These are phyloP conservation scores for Taphrina pruni DNA, from an alignment of 1,139 yeast species.

Conservation along the genomic window DNA sequence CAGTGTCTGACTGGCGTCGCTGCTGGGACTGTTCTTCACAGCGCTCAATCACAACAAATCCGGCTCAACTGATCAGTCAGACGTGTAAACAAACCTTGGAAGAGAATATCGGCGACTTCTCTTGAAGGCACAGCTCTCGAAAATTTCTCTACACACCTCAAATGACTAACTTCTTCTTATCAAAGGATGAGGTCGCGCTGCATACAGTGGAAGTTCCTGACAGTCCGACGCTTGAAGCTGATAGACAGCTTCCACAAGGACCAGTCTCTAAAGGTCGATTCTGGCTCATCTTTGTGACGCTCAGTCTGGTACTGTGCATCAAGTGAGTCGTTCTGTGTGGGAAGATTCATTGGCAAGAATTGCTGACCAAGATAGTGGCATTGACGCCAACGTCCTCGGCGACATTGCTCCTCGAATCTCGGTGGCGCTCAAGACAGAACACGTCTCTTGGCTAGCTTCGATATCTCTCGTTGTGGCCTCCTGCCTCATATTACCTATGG, in stretches of 20 bases:
- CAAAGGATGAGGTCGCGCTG: slow-evolving; percentile 4
- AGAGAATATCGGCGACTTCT: no score
- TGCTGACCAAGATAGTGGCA: slow-evolving; percentile 11
- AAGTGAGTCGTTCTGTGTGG: not conserved
- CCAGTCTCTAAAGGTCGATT: slow-evolving; percentile 2
- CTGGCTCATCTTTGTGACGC: slow-evolving; percentile 6
- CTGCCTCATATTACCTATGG: slow-evolving; percentile 2
- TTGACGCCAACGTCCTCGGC: slow-evolving; percentile 24
- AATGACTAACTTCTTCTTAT: not conserved
- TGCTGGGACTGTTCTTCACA: no score
- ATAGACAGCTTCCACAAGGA: not conserved
- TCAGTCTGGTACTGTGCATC: slow-evolving; percentile 12
- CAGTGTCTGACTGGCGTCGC: no score
- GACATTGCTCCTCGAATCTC: slow-evolving; percentile 25
- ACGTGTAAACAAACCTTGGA: no score
- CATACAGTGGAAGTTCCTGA: not conserved
- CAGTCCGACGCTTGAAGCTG: not conserved
- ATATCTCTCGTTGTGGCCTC: slow-evolving; percentile 1
- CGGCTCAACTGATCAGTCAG: no score
- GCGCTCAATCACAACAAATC: no score
- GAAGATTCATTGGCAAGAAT: not conserved
- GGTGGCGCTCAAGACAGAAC: slow-evolving; percentile 7
- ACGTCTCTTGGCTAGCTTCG: slow-evolving; percentile 23
- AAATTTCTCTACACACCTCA: not conserved
- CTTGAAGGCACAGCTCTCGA: not conserved